Evolutionary conservation across 2,329 filamentous ascomycete genomes (phyloP).

Genomic region (Penicillium sp.): DNA sequence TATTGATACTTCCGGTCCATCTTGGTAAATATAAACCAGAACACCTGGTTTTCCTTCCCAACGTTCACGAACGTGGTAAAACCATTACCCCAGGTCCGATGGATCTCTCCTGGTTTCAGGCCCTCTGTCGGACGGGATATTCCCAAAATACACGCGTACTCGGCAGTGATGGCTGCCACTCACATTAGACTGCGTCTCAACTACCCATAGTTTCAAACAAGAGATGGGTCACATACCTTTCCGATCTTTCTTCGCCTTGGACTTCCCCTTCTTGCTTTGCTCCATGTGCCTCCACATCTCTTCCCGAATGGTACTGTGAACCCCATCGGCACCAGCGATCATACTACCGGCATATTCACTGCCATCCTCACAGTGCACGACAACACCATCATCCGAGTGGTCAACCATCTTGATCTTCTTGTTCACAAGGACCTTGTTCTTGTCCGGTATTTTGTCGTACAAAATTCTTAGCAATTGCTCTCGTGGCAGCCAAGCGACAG

Average conservation of each 20-base stretch:
- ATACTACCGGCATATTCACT: constrained; percentile 6
- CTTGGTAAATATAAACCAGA: background rate
- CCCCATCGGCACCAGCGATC: constrained; percentile 15
- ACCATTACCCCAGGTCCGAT: background rate
- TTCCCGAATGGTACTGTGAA: constrained; percentile 9
- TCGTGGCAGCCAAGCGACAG: background rate
- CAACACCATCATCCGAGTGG: background rate
- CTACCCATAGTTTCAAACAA: background rate
- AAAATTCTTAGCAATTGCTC: background rate
- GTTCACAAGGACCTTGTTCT: background rate
- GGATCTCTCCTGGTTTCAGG: background rate
- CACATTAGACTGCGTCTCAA: background rate
- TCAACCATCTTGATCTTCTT: background rate
- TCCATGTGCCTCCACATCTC: constrained; percentile 3
- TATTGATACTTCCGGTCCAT: background rate
- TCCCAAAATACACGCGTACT: background rate
- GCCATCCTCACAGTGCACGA: background rate
- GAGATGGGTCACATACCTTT: background rate
- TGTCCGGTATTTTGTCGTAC: constrained; percentile 2
- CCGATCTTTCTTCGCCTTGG: background rate
- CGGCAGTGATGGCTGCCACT: background rate
- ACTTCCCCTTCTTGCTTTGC: background rate
- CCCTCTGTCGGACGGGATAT: background rate
- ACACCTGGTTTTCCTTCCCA: background rate
- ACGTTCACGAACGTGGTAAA: background rate